Percentiles rank a stretch among this genome's conserved stretches.
phyloP scores from a whole-genome alignment of 805 yeast species.

The Clavispora phyllophila region DNA sequence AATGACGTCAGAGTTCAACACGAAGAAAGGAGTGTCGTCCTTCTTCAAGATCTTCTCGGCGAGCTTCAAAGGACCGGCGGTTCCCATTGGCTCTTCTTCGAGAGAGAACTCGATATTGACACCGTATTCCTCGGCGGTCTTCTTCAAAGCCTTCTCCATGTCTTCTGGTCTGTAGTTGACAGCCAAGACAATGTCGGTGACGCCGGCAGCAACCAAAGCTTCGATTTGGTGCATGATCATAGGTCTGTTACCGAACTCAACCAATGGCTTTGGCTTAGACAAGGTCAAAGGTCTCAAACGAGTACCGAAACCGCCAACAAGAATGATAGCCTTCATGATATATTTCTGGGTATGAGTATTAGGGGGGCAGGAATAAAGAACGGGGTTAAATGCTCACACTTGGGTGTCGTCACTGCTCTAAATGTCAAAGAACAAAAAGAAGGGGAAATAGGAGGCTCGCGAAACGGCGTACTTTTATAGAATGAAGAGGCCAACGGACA shows the following conservation, averaged over 20 bases:
- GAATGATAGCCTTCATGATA: constrained; percentile 89
- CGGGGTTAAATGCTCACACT: constrained; percentile 1
- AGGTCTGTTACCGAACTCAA: constrained; percentile 98
- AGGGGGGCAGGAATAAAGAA: not conserved
- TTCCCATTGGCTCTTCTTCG: constrained; percentile 98
- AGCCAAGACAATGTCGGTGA: constrained; percentile 96
- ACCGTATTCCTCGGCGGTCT: constrained; percentile 93
- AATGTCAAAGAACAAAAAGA: constrained; percentile 10
- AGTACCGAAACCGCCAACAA: constrained; percentile 99
- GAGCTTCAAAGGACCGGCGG: constrained; percentile 98
- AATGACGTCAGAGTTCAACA: constrained; percentile 95
- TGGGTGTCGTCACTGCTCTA: not conserved
- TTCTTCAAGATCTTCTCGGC: constrained; percentile 92
- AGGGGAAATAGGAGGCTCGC: constrained; percentile 1
- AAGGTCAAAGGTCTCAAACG: constrained; percentile 98
- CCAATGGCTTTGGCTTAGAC: constrained; percentile 93
- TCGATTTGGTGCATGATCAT: constrained; percentile 98
- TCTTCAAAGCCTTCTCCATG: constrained; percentile 91
- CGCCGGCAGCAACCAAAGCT: constrained; percentile 97
- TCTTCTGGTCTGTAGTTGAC: constrained; percentile 99
- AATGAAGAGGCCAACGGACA: not conserved
- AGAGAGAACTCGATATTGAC: constrained; percentile 94
- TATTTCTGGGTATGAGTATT: constrained; percentile 27
- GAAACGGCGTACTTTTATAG: constrained; percentile 2
- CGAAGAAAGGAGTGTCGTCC: constrained; percentile 96